Evolutionary conservation across 352 stramenopile genomes (phyloP), one percentile per base, ranked within the genome.

Genomic region (Globisporangium echinulatum): DNA sequence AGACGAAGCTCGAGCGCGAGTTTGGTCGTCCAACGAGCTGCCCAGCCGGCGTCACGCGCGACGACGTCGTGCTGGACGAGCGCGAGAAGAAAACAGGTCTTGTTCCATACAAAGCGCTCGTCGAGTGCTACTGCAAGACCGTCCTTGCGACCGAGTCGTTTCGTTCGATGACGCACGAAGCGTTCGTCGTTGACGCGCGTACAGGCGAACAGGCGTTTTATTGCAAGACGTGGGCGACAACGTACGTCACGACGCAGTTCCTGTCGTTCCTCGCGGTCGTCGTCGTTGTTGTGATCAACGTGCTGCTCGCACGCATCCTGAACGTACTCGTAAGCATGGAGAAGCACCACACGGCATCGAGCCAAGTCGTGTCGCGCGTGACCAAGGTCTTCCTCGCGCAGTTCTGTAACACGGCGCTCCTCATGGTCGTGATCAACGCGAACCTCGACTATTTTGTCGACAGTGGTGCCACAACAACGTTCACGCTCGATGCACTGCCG

Each of bases 111-210:
- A 89, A 91, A 52, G 70, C 69, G 15, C 72, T 94, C 39, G 75
- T 94, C 37, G 82, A 91, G 67, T 94, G 85, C 69, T 92, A 77
- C 62, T 94, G 82, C 70, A 87, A 87, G 60, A 77, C 63, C 42
- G 61, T 79, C 13, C 70, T 92, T 17, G 58, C 59, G 17, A 56
- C 69, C 14, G 61, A 87, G 61, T 85, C 82, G 40, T 88, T 90
- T 40, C 61, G 55, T 39, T 70, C 68, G 11, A 88, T 88, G 75
- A 83, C 81, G 15, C 68, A 78, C 11, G 79, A 90, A 54, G 54
- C 40, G 4, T 93, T 91, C 38, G 49, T 71, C 42, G 11, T 63
- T 1, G 71, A 90, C 52, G 62, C 69, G 2, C 56, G 52, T 17
- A 88, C 67, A 1, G 60, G 60, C 7, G 42, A 70, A 15, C 56